Conservation (phyloP, 2,329 filamentous ascomycete species). For the Sporothrix globosa region DNA sequence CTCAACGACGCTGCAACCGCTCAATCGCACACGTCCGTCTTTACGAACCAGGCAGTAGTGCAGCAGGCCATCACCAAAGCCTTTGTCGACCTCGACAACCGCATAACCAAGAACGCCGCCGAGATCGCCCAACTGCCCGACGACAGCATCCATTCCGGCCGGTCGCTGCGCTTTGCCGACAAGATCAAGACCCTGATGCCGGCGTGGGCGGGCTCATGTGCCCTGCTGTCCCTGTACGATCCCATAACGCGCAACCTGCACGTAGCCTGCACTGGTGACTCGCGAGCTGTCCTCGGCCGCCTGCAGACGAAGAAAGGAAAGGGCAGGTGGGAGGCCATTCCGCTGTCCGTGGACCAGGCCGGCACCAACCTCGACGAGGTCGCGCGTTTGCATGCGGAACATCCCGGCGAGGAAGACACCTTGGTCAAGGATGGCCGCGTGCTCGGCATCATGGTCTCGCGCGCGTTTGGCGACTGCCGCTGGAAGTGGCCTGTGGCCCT, state of each 20-base stretch:
- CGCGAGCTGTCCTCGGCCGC: conserved; percentile 88
- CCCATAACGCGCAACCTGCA: conserved; percentile 80
- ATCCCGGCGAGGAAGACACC: conserved; percentile 78
- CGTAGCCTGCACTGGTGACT: conserved; percentile 96
- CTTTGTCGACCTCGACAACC: conserved; percentile 84
- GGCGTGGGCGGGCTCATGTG: conserved; percentile 92
- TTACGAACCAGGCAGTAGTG: conserved; percentile 52
- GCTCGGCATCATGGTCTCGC: conserved; percentile 85
- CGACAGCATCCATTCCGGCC: neutral
- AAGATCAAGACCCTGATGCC: conserved; percentile 84
- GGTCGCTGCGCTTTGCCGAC: conserved; percentile 63
- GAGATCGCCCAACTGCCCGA: conserved; percentile 66
- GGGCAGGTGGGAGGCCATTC: conserved; percentile 81
- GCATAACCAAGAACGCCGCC: conserved; percentile 91
- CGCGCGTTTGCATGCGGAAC: conserved; percentile 77
- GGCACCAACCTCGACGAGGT: conserved; percentile 85
- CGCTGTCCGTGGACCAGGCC: conserved; percentile 91
- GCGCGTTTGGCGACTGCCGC: conserved; percentile 92
- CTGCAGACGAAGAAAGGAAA: neutral
- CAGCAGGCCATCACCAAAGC: conserved; percentile 90
- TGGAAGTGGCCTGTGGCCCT: conserved; percentile 95
- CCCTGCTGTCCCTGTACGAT: conserved; percentile 94
- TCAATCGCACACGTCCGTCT: conserved; percentile 42
- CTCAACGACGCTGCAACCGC: conserved; percentile 78
- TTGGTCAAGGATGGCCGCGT: conserved; percentile 89